Percentiles rank a stretch among this genome's conserved stretches.
phyloP scores from a whole-genome alignment of 495 filamentous ascomycete genomes.

The Choiromyces venosus region DNA sequence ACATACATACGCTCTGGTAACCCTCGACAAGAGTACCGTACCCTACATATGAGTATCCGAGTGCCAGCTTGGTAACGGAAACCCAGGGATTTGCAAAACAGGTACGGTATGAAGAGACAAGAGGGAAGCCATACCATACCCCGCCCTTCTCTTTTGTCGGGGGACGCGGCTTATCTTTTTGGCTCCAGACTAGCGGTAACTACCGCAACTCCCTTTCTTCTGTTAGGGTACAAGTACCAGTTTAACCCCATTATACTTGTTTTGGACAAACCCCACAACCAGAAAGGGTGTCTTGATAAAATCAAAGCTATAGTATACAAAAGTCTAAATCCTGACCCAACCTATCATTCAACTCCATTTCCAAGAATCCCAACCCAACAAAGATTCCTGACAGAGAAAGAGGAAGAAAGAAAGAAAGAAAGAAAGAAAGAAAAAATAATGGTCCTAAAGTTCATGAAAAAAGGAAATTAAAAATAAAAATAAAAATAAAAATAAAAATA shows the following conservation, averaged over 20 bases:
- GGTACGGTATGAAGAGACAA: not conserved
- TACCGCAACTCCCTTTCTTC: not conserved
- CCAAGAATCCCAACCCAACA: not conserved
- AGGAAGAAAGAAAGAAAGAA: not conserved
- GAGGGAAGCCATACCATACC: not conserved
- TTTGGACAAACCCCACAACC: not conserved
- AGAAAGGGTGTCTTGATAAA: not conserved
- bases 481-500: too few relatives aligned
- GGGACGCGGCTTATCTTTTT: constrained; percentile 1
- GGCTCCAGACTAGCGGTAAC: constrained; percentile 1
- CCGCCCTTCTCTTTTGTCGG: not conserved
- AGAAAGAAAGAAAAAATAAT: not conserved
- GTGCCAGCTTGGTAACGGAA: not conserved
- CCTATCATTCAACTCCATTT: not conserved
- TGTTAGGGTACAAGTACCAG: not conserved
- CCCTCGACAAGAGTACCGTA: not conserved
- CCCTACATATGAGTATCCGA: not conserved
- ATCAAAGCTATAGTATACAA: too few relatives aligned
- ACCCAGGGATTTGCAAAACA: not conserved
- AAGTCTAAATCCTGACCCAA: not conserved
- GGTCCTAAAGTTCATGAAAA: not conserved
- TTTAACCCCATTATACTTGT: not conserved
- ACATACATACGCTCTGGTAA: not conserved
- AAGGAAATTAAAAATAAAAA: too few relatives aligned
- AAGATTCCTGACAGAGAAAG: not conserved